Conservation (phyloP, 805 yeast species). For the Kodamaea fukazawae region DNA sequence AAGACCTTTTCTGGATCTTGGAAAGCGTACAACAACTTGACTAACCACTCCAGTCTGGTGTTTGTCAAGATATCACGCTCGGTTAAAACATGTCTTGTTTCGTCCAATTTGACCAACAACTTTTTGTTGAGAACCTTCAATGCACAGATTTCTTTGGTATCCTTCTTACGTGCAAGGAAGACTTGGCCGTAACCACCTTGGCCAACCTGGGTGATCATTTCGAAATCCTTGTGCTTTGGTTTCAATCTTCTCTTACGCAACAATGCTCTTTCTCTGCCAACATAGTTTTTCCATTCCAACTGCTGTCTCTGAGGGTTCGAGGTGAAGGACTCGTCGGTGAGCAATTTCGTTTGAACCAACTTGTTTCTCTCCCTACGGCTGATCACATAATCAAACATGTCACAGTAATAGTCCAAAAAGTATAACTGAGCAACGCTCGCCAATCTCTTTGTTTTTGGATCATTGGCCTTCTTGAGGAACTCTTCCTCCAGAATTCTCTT, state of each 20-base stretch:
- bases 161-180: conserved; percentile 90
- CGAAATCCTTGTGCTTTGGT: conserved; percentile 93
- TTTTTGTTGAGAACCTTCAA: conserved; percentile 87
- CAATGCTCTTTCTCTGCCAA: conserved; percentile 78
- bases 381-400: conserved; percentile 88
- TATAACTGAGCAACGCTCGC: conserved; percentile 92
- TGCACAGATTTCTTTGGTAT: conserved; percentile 93
- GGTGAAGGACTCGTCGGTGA: conserved; percentile 45
- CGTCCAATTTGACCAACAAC: conserved; percentile 82
- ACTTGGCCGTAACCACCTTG: conserved; percentile 99
- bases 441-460: conserved; percentile 76
- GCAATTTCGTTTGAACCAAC: conserved; percentile 61
- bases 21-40: conserved; percentile 88
- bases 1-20: conserved; percentile 89
- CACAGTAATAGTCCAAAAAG: conserved; percentile 93
- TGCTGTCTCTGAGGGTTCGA: conserved; percentile 34
- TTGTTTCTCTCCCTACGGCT: conserved; percentile 79
- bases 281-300: conserved; percentile 68
- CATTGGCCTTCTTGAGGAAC: conserved; percentile 56
- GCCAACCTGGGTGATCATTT: conserved; percentile 96
- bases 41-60: conserved; percentile 94
- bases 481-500: conserved; percentile 36
- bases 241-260: conserved; percentile 86
- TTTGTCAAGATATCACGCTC: conserved; percentile 97
- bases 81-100: conserved; percentile 91